phyloP scores from a whole-genome alignment of 192 early-diverging fungal genomes.

The Mortierella alpina region DNA sequence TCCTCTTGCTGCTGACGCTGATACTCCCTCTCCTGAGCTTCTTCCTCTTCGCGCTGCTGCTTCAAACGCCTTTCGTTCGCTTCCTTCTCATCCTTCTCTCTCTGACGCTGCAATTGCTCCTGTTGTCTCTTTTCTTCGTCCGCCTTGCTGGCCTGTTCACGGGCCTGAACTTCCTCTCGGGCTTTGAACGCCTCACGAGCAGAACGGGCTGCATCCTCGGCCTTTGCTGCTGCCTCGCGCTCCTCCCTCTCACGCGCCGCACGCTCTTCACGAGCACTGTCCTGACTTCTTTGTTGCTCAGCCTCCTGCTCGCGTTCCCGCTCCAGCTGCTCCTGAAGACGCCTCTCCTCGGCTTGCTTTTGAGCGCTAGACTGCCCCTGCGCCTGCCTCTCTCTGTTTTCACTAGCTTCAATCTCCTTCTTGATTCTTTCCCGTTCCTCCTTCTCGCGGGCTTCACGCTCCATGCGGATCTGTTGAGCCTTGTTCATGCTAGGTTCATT shows the following conservation, averaged over 20 bases:
- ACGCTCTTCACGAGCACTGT: conserved; percentile 57
- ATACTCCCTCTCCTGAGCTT: conserved; percentile 14
- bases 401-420: conserved; percentile 33
- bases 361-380: conserved; percentile 11
- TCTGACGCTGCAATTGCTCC: conserved; percentile 14
- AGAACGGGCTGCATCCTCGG: conserved; percentile 25
- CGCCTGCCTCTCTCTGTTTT: conserved; percentile 15
- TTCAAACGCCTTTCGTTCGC: neutral
- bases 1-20: conserved; percentile 39
- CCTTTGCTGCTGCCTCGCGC: conserved; percentile 33
- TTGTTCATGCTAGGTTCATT: conserved; percentile 51
- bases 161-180: conserved; percentile 6
- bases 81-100: conserved; percentile 12
- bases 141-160: conserved; percentile 19
- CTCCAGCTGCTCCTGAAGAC: conserved; percentile 47
- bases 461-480: conserved; percentile 36
- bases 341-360: conserved; percentile 46
- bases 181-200: conserved; percentile 41
- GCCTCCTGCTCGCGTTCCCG: conserved; percentile 27
- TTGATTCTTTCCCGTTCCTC: conserved; percentile 48
- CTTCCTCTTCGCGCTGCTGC: conserved; percentile 15
- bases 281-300: conserved; percentile 16
- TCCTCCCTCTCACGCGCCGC: conserved; percentile 54
- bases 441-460: conserved; percentile 52
- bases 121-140: conserved; percentile 26